Evolutionary conservation across 495 filamentous ascomycete species (phyloP), one percentile per base, ranked within the genome.

Genomic region (Penicillium lagena): DNA sequence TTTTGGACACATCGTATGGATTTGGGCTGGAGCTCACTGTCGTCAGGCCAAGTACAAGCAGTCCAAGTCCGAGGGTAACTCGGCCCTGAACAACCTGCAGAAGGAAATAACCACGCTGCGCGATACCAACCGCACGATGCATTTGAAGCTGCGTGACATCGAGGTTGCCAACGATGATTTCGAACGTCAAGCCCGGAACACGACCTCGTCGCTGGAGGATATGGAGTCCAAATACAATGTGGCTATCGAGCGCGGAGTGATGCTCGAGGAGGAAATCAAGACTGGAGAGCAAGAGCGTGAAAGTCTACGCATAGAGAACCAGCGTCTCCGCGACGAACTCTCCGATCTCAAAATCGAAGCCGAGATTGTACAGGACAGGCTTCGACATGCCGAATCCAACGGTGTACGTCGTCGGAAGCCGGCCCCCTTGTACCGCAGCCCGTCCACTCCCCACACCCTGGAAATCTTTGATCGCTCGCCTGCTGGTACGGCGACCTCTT

Each of bases 131-230:
- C 74, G 94, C 50, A 82, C 85, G 14, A 60, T 96, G 37, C 84
- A 90, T 56, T 71, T 95, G 36, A 85, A 77, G 61, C 65, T 98
- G 39, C 82, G 93, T 46, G 94, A 98, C 56, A 96, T 93, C 47
- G 93, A 98, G 63, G 94, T 98, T 30, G 86, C 86, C 50, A 98
- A 98, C 66, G 93, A 98, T 75, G 93, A 98, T 62, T 96, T 89
- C 60, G 93, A 98, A 67, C 83, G 90, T 45, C 90, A 97, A 66
- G 90, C 91, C 46, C 81, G 93, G 46, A 89, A 95, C 56, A 95
- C 89, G 12, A 86, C 85, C 12, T 95, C 91, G 36, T 96, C 91
- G 45, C 78, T 96, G 51, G 94, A 98, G 70, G 93, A 97, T 60
- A 68, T 98, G 60, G 93, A 97, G 65, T 91, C 87, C 42, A 98